phyloP scores from a whole-genome alignment of 2,329 filamentous ascomycete species.

The Fusarium sp. region DNA sequence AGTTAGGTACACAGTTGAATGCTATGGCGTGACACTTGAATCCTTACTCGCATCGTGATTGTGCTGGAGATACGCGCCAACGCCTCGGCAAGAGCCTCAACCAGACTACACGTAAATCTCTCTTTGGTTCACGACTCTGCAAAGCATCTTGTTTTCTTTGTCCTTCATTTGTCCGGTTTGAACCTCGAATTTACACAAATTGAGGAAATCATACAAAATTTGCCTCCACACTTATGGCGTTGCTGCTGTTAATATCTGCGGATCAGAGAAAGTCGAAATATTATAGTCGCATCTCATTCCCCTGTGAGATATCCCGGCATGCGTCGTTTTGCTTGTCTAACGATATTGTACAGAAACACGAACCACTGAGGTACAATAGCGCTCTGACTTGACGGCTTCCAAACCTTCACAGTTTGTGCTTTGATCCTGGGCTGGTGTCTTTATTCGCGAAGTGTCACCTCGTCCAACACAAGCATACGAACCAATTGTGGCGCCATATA shows the following conservation, averaged over 20 bases:
- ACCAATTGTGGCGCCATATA: constrained; percentile 17
- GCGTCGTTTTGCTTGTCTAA: constrained; percentile 4
- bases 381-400: background rate
- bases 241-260: too few species aligned
- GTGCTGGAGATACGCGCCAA: background rate
- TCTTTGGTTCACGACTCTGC: background rate
- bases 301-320: constrained; percentile 7
- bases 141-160: background rate
- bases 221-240: too few species aligned
- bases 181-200: too few species aligned
- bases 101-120: background rate
- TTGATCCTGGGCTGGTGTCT: constrained; percentile 9
- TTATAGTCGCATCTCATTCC: background rate
- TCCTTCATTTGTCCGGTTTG: background rate
- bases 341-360: background rate
- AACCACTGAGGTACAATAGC: constrained; percentile 6
- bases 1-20: constrained; percentile 9
- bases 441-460: constrained; percentile 25
- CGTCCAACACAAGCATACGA: constrained; percentile 20
- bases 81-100: background rate
- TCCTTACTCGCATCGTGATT: constrained; percentile 6
- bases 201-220: too few species aligned
- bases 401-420: background rate
- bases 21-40: constrained; percentile 7
- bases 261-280: background rate